Percentiles rank a stretch among this genome's conserved stretches.
These are phyloP conservation scores for Sporobolomyces roseus DNA, from an alignment of 768 basidiomycete genomes.

Conservation along the genomic window DNA sequence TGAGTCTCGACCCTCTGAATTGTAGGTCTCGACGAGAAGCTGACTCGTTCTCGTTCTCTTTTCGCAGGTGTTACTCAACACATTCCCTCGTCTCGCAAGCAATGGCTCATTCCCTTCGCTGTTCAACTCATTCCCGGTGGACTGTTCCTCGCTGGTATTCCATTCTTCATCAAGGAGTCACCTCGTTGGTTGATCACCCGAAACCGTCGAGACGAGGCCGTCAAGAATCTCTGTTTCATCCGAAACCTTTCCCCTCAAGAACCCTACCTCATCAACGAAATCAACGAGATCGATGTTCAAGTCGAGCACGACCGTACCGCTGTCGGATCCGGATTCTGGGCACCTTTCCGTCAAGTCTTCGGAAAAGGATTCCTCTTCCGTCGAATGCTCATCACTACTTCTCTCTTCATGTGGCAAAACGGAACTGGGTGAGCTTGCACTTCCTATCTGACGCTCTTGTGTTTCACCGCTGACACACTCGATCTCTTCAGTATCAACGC, in stretches of 20 bases:
- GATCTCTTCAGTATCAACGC: conserved; percentile 51
- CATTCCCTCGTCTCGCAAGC: conserved; percentile 50
- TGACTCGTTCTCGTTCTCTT: neutral
- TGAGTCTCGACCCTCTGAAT: neutral
- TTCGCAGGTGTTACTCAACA: conserved; percentile 36
- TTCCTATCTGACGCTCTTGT: neutral
- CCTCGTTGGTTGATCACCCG: conserved; percentile 47
- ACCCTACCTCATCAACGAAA: conserved; percentile 35
- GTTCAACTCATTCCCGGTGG: conserved; percentile 47
- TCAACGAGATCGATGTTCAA: conserved; percentile 36
- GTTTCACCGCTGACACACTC: conserved; percentile 48
- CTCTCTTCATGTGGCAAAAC: conserved; percentile 55
- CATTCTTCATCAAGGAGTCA: conserved; percentile 48
- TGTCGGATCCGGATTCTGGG: conserved; percentile 36
- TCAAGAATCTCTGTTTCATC: conserved; percentile 46
- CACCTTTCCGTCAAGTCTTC: conserved; percentile 35
- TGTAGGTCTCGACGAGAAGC: neutral
- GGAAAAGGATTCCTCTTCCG: conserved; percentile 42
- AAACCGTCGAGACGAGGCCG: conserved; percentile 44
- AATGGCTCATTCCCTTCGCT: conserved; percentile 48
- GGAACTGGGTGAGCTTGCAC: conserved; percentile 49
- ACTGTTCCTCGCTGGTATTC: conserved; percentile 45
- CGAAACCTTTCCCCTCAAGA: conserved; percentile 44
- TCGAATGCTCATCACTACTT: conserved; percentile 50
- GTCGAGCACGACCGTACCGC: conserved; percentile 37